phyloP scores from a whole-genome alignment of 2,329 filamentous ascomycete genomes.

The Lecanoromycetidae sp. region DNA sequence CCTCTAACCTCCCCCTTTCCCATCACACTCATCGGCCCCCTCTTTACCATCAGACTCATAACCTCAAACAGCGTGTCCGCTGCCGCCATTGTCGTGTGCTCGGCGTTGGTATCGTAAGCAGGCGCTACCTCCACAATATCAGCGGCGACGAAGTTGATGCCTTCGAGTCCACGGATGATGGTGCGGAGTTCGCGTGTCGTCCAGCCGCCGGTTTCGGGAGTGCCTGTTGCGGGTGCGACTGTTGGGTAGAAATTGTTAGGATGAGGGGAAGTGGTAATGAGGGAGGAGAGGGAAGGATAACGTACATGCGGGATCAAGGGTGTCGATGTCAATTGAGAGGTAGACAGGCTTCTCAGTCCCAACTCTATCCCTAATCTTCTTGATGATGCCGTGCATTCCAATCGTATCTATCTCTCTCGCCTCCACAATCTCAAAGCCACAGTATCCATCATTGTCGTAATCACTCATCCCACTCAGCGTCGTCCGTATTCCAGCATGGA shows the following conservation, averaged over 20 bases:
- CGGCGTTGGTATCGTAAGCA: conserved; percentile 49
- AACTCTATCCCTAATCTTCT: conserved; percentile 62
- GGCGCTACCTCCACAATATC: conserved; percentile 53
- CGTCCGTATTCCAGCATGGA: conserved; percentile 77
- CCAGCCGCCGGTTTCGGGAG: conserved; percentile 51
- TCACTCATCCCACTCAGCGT: conserved; percentile 67
- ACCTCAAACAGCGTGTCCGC: conserved; percentile 61
- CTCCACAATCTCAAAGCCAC: conserved; percentile 71
- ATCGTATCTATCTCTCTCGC: conserved; percentile 59
- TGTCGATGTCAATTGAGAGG: conserved; percentile 76
- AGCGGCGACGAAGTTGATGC: conserved; percentile 46
- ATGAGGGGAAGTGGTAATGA: background rate
- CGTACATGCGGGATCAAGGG: conserved; percentile 67
- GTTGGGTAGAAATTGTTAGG: background rate
- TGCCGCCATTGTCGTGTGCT: conserved; percentile 41
- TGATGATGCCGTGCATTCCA: conserved; percentile 61
- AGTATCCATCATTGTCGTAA: conserved; percentile 77
- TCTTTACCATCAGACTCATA: conserved; percentile 73
- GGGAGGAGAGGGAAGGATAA: conserved; percentile 11
- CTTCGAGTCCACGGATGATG: conserved; percentile 46
- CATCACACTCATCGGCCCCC: conserved; percentile 33
- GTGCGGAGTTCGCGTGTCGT: conserved; percentile 47
- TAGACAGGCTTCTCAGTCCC: conserved; percentile 66
- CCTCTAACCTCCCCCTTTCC: background rate
- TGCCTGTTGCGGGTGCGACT: conserved; percentile 41